Conservation (phyloP, 139 green algal species). For the Desmodesmus armatus region DNA sequence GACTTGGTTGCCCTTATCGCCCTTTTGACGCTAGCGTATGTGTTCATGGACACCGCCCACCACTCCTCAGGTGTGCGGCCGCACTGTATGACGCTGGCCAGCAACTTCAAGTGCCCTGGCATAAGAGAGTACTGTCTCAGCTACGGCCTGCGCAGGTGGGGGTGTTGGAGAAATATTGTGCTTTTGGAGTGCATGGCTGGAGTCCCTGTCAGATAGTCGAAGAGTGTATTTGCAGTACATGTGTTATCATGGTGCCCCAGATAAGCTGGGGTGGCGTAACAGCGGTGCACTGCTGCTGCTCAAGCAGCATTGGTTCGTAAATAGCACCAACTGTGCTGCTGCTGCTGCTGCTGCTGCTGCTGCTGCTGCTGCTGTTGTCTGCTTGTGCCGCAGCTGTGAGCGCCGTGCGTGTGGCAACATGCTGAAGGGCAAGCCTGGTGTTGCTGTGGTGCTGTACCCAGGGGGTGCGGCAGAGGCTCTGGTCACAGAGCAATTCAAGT, state of each 20-base stretch:
- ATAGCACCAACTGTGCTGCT: neutral
- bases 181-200: neutral
- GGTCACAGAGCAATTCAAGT: conserved; percentile 20
- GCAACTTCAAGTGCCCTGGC: conserved; percentile 67
- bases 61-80: conserved; percentile 55
- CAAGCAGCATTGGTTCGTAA: too few relatives aligned
- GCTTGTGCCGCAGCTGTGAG: conserved; percentile 18
- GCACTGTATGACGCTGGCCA: conserved; percentile 54
- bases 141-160: conserved; percentile 55
- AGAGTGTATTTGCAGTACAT: too few relatives aligned
- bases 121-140: conserved; percentile 66
- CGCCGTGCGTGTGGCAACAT: conserved; percentile 22
- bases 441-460: conserved; percentile 48
- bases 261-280: too few relatives aligned
- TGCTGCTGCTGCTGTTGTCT: neutral
- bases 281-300: neutral
- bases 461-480: conserved; percentile 40
- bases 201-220: too few relatives aligned
- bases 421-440: conserved; percentile 27
- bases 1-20: too few relatives aligned
- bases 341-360: neutral
- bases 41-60: neutral
- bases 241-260: too few relatives aligned
- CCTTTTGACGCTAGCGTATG: too few relatives aligned
- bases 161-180: conserved; percentile 20